Evolutionary conservation across 1,284 basidiomycete genomes (phyloP), one percentile per base, ranked within the genome.

Genomic region (Ustilago cynodontis): DNA sequence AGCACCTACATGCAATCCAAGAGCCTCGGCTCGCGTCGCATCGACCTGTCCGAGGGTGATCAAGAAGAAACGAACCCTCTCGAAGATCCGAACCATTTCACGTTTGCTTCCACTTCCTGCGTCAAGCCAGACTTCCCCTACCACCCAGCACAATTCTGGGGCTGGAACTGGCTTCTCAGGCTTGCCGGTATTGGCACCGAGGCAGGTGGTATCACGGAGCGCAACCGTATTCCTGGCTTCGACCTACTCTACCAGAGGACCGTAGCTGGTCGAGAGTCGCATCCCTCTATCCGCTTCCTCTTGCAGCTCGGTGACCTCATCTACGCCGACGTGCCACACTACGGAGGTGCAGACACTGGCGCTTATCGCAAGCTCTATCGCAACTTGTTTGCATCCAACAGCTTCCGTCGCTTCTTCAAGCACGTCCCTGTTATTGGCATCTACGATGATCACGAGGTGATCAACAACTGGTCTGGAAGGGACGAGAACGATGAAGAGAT

Each of bases 281-380:
- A 85, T 74, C 72, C 85, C 63, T 52, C 82, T 56, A 33, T 88
- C 77, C 83, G 87, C 76, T 67, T 88, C 84, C 76, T 84, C 33
- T 43, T 87, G 76, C 59, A 86, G 77, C 71, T 82, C 33, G 77
- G 80, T 41, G 87, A 93, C 80, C 91, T 92, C 78, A 91, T 93
- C 78, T 93, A 93, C 77, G 91, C 91, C 7, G 92, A 93, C 80
- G 90, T 93, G 1, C 92, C 92, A 2, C 80, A 78, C 45, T 83
- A 79, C 20, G 82, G 72, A 9, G 85, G 82, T 2, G 65, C 80
- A 10, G 68, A 59, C 14, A 65, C 71, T 14, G 50, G 62, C 7
- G 70, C 79, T 3, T 86, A 84, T 57, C 77, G 82, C 41, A 81
- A 81, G 58, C 76, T 86, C 37, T 86, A 84, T 65, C 81, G 84